Base-by-base conservation (phyloP, 2,329 filamentous ascomycete genomes). In the Hawksworthiomyces lignivorus region DNA sequence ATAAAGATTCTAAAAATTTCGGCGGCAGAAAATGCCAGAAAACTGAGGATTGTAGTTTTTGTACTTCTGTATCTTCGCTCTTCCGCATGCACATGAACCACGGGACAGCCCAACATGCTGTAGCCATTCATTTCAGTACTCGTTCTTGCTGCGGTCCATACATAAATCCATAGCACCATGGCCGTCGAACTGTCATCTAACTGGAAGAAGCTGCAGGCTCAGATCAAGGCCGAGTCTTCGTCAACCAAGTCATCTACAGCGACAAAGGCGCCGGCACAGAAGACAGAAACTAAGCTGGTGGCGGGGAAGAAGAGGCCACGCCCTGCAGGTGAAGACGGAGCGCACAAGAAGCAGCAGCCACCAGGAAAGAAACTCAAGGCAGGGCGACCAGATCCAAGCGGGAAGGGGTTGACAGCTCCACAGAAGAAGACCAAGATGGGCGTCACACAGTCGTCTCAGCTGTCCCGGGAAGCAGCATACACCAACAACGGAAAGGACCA, bases 161-260 rank as follows among this genome's bases (percentile, higher is more conserved):
- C n/a, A n/a, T n/a, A 21, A n/a, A 26, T 5, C 9, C 9, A 3
- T 22, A 36, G 11, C 20, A 30, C 31, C 47, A 71, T 71, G 68
- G 61, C 66, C 28, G 60, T 60, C 28, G 66, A 65, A 52, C 62
- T 82, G 26, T 82, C 78, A 11, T 78, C 75, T 41, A 89, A 89
- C 58, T 89, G 84, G 84, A 87, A 87, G 63, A 82, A 75, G 63
- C 70, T 89, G 41, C 83, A 87, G 63, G 73, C 75, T 50, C 73
- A 72, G 53, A 63, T 78, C 52, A 69, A 74, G 54, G 58, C 67
- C 30, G 67, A 72, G 45, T 59, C 65, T 44, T 59, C 65, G 21
- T 46, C 60, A n/a, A 53, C 27, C 14, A 54, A 58, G 14, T 60
- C 22, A 68, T 71, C 49, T 63, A 70, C 49, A 69, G 72, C 52